Evolutionary conservation across 2,329 filamentous ascomycete genomes (phyloP).

Genomic region (Aspergillus piperis): DNA sequence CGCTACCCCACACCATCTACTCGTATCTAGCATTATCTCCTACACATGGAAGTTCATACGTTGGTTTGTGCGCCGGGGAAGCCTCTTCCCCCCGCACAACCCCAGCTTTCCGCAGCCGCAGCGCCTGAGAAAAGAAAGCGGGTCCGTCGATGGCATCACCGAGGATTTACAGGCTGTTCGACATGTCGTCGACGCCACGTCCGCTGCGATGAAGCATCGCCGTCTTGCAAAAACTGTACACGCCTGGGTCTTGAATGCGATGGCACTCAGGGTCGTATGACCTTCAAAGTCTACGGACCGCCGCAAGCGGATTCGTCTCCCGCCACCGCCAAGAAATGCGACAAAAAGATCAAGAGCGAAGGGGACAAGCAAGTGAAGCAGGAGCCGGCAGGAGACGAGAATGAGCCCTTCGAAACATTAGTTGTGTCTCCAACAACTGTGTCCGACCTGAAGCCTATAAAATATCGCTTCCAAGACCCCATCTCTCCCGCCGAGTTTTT

Average conservation of each 20-base stretch:
- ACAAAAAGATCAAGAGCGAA: conserved; percentile 19
- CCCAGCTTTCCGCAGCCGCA: conserved; percentile 12
- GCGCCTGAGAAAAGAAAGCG: conserved; percentile 32
- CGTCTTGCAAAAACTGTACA: conserved; percentile 42
- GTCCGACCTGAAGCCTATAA: conserved; percentile 17
- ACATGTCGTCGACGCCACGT: conserved; percentile 45
- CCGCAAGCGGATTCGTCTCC: conserved; percentile 24
- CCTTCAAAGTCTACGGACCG: conserved; percentile 41
- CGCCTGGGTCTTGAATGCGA: conserved; percentile 37
- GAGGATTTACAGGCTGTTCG: conserved; percentile 45
- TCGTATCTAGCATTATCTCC: conserved; percentile 17
- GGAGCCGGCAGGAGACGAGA: conserved; percentile 11
- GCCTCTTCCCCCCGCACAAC: conserved; percentile 19
- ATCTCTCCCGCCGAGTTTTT: conserved; percentile 22
- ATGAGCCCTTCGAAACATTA: conserved; percentile 22
- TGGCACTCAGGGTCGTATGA: conserved; percentile 39
- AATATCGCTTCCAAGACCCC: conserved; percentile 32
- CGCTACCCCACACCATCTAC: conserved; percentile 18
- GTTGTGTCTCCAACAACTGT: conserved; percentile 31
- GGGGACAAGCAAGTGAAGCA: conserved; percentile 15
- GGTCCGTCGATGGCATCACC: conserved; percentile 44
- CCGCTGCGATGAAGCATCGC: conserved; percentile 40
- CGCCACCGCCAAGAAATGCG: conserved; percentile 22
- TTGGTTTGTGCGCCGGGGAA: conserved; percentile 23
- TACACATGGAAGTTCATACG: conserved; percentile 32